phyloP scores from a whole-genome alignment of 139 green algal species.

The Desmodesmus armatus region DNA sequence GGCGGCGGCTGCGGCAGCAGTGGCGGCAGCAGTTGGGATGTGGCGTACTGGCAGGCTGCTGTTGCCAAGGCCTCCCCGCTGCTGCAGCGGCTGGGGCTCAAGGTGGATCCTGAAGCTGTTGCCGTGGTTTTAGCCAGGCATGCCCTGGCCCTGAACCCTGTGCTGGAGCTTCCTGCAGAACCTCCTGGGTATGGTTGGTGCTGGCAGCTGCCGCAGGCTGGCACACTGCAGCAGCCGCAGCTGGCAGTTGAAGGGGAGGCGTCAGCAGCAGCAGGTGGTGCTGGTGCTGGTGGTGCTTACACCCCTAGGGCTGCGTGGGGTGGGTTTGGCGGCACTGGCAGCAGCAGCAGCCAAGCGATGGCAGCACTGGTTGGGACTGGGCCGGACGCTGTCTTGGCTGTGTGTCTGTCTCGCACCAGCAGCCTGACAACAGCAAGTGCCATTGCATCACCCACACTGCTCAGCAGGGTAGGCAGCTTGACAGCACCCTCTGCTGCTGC shows the following conservation, averaged over 20 bases:
- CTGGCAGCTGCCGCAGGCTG: no score
- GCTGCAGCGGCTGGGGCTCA: slow-evolving; percentile 24
- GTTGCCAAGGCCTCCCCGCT: slow-evolving; percentile 6
- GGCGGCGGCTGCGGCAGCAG: not conserved
- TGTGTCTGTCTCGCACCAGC: slow-evolving; percentile 34
- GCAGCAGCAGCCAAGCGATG: not conserved
- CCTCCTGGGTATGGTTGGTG: not conserved
- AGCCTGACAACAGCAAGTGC: not conserved
- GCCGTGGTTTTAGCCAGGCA: slow-evolving; percentile 39
- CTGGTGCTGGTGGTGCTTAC: not conserved
- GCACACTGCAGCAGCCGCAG: not conserved
- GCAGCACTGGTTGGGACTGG: not conserved
- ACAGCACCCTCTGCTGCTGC: not conserved
- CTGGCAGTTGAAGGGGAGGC: not conserved
- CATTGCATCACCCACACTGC: not conserved
- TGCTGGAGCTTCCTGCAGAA: slow-evolving; percentile 2
- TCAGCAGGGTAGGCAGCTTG: slow-evolving; percentile 2
- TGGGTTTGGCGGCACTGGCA: no score
- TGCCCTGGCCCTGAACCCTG: slow-evolving; percentile 6
- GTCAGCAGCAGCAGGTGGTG: not conserved
- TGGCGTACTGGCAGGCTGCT: slow-evolving; percentile 12
- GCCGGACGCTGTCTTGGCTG: not conserved
- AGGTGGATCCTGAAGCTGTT: slow-evolving; percentile 15
- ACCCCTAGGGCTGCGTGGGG: no score
- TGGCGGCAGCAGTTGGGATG: not conserved